phyloP scores from a whole-genome alignment of 306 rosid species.

The Vigna angularis region DNA sequence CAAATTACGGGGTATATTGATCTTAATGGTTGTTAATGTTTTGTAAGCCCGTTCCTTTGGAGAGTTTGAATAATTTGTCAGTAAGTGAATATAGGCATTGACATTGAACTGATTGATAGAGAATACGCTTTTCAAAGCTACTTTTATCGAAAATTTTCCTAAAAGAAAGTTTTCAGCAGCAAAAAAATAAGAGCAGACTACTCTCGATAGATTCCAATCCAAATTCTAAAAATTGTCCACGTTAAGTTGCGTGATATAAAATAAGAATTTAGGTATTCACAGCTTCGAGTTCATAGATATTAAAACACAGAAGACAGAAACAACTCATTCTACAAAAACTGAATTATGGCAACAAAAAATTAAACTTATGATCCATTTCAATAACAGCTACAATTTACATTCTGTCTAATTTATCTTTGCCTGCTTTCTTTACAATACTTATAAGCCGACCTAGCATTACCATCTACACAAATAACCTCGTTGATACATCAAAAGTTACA shows the following conservation, averaged over 20 bases:
- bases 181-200: background rate
- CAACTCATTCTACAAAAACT: slow-evolving; percentile 24
- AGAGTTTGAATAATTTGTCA: background rate
- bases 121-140: background rate
- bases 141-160: background rate
- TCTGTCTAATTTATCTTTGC: slow-evolving; percentile 39
- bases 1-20: slow-evolving; percentile 2
- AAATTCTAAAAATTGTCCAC: background rate
- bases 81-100: background rate
- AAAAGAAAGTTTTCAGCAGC: background rate
- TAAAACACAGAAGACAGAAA: background rate
- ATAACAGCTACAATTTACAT: slow-evolving; percentile 52
- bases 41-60: background rate
- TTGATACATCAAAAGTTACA: slow-evolving; percentile 43
- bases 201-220: background rate
- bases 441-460: slow-evolving; percentile 43
- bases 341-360: slow-evolving; percentile 4
- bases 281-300: background rate
- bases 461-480: slow-evolving; percentile 42
- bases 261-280: background rate
- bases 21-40: slow-evolving; percentile 8
- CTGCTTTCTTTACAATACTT: slow-evolving; percentile 50
- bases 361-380: slow-evolving; percentile 30
- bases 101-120: background rate
- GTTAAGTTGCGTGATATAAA: background rate